Evolutionary conservation across 371 early-diverging fungal genomes (phyloP).

Genomic region (Apophysomyces ossiformis): DNA sequence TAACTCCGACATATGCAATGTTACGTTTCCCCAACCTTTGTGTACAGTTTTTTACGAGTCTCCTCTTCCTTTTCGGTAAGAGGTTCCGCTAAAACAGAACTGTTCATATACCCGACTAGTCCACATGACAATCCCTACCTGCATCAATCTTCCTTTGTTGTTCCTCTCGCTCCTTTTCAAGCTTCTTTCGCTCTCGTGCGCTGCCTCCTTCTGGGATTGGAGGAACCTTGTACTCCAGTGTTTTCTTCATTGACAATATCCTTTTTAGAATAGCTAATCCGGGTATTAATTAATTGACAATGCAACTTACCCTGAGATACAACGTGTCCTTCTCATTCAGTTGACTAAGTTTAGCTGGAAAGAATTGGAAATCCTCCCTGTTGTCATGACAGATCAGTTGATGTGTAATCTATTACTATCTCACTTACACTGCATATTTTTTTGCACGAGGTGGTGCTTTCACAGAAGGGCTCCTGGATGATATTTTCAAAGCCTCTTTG

Average conservation of each 20-base stretch:
- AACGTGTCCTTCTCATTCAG: slow-evolving; percentile 84
- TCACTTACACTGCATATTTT: slow-evolving; percentile 48
- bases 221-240: slow-evolving; percentile 66
- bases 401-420: slow-evolving; percentile 4
- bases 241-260: slow-evolving; percentile 40
- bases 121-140: slow-evolving; percentile 10
- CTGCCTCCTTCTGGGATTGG: slow-evolving; percentile 38
- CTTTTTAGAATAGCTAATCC: not conserved
- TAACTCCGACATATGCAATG: slow-evolving; percentile 16
- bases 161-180: slow-evolving; percentile 72
- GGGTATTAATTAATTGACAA: not conserved
- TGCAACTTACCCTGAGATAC: slow-evolving; percentile 44
- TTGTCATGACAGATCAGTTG: slow-evolving; percentile 17
- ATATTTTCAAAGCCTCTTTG: slow-evolving; percentile 70
- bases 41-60: slow-evolving; percentile 79
- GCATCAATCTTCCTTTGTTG: slow-evolving; percentile 86
- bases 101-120: not conserved
- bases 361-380: slow-evolving; percentile 92
- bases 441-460: slow-evolving; percentile 63
- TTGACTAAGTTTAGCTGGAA: slow-evolving; percentile 76
- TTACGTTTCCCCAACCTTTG: slow-evolving; percentile 28
- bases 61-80: slow-evolving; percentile 88
- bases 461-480: slow-evolving; percentile 49
- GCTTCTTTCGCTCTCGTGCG: slow-evolving; percentile 46
- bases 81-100: slow-evolving; percentile 66